Evolutionary conservation across 2,329 filamentous ascomycete species (phyloP).

Genomic region (Nigrospora sphaerica): DNA sequence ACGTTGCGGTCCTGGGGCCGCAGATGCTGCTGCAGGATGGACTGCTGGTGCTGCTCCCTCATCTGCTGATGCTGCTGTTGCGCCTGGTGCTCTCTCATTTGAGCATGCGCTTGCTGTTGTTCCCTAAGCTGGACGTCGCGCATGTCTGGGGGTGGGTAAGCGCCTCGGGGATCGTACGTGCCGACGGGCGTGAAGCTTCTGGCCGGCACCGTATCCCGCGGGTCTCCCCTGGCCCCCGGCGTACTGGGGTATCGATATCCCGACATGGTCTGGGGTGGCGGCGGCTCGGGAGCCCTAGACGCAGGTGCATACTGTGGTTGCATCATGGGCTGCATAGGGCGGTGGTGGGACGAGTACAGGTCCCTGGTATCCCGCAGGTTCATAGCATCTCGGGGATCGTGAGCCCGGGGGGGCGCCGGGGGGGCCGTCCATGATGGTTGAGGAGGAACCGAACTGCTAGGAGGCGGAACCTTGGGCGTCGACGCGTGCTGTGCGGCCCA

Average conservation of each 20-base stretch:
- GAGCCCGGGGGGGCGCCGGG: slow-evolving; percentile 18
- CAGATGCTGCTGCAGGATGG: slow-evolving; percentile 32
- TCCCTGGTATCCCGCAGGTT: slow-evolving; percentile 19
- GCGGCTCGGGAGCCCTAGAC: slow-evolving; percentile 33
- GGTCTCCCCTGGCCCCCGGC: slow-evolving; percentile 29
- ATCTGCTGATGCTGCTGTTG: slow-evolving; percentile 17
- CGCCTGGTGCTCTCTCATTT: not conserved
- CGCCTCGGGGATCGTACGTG: slow-evolving; percentile 32
- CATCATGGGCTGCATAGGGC: slow-evolving; percentile 18
- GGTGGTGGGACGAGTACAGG: slow-evolving; percentile 15
- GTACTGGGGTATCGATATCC: slow-evolving; percentile 38
- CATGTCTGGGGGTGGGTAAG: slow-evolving; percentile 25
- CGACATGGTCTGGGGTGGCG: slow-evolving; percentile 29
- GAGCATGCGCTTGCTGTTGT: slow-evolving; percentile 16
- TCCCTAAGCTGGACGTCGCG: slow-evolving; percentile 31
- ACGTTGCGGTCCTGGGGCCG: slow-evolving; percentile 32
- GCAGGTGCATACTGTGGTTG: slow-evolving; percentile 27
- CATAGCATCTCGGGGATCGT: slow-evolving; percentile 18
- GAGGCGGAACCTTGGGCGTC: slow-evolving; percentile 26
- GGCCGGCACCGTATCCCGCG: slow-evolving; percentile 34
- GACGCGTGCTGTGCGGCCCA: slow-evolving; percentile 31
- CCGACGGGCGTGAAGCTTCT: slow-evolving; percentile 39
- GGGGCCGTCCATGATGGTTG: slow-evolving; percentile 27
- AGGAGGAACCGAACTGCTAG: slow-evolving; percentile 22
- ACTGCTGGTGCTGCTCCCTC: slow-evolving; percentile 15